A percentile compares a stretch with the other conserved stretches of the same genome.
Conservation (phyloP, 306 rosid genomes). For the Castanospermum australe region DNA sequence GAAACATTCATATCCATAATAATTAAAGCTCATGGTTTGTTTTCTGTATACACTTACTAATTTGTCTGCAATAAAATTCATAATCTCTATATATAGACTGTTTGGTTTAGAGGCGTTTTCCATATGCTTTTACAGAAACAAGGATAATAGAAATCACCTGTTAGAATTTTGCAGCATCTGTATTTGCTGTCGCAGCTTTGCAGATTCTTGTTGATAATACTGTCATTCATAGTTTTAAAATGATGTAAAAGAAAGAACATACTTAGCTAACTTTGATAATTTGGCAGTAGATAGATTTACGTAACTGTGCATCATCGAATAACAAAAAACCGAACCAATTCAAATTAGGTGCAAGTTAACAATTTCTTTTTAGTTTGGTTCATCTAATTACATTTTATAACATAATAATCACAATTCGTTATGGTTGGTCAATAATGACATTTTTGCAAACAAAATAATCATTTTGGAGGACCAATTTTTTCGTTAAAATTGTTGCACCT, state of each 20-base stretch:
- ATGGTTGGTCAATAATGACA: neutral
- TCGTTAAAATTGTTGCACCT: too few species aligned
- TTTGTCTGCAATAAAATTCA: neutral
- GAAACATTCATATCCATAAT: neutral
- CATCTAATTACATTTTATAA: neutral
- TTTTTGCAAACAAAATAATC: neutral
- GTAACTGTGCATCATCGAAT: neutral
- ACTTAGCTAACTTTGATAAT: neutral
- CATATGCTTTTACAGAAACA: neutral
- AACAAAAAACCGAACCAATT: neutral
- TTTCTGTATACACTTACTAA: too few species aligned
- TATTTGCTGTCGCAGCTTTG: constrained; percentile 87
- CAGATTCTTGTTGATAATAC: constrained; percentile 97
- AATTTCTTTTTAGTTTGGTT: neutral
- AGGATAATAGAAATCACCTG: constrained; percentile 46
- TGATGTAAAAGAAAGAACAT: neutral
- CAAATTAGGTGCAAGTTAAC: neutral
- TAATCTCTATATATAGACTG: neutral
- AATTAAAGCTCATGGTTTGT: too few species aligned
- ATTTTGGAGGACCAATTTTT: neutral
- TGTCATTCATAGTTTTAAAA: constrained; percentile 18
- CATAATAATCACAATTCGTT: neutral
- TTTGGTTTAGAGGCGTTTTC: neutral
- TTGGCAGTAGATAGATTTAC: neutral
- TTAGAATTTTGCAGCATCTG: constrained; percentile 93